Base-by-base conservation (phyloP, 768 basidiomycete genomes). In the Podaxis carcinomalis region DNA sequence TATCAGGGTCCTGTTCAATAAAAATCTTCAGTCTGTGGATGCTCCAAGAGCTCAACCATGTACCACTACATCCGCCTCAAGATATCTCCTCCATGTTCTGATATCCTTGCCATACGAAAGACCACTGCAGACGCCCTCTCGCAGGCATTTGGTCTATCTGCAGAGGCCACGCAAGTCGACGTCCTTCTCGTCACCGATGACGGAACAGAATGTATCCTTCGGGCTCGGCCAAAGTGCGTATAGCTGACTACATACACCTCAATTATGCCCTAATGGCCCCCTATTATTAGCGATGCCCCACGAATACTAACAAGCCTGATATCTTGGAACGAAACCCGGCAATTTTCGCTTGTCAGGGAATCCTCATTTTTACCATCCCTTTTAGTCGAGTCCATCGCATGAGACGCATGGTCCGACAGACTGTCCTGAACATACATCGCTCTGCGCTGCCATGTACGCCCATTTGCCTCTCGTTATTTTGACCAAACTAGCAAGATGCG, bases 41-140 rank as follows among this genome's bases (percentile, higher is more conserved):
- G 27, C 6, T 28, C 21, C 39, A 32, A 32, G 28, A 7, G 16
- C 40, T 28, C 46, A 36, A 21, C 13, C 36, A 55, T 61, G 59
- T 61, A 63, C 19, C 62, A 54, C 51, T 63, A 63, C 32, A 53
- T 63, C 44, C 62, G 50, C 21, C 51, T 63, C 23, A 44, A 32
- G 36, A 47, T 57, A 28, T 49, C 44, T 1, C 62, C 62, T 23
- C 56, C 51, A 21, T 14, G 28, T 9, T 36, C 49, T 25, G 57
- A 63, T 14, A 28, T 39, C 1, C 49, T 58, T 40, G 19, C 28
- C 5, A 39, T 63, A 37, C 50, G 62, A n/a, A 57, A 58, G 36
- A 23, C 56, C 40, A 58, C 58, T n/a, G 51, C 62, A 6, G 51
- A 63, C 13, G 56, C 62, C 6, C 37, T 63, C 14, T 54, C 52